A percentile compares a stretch with the other conserved stretches of the same genome.
phyloP scores from a whole-genome alignment of 108 stramenopile genomes.

The Skeletonema tropicum region DNA sequence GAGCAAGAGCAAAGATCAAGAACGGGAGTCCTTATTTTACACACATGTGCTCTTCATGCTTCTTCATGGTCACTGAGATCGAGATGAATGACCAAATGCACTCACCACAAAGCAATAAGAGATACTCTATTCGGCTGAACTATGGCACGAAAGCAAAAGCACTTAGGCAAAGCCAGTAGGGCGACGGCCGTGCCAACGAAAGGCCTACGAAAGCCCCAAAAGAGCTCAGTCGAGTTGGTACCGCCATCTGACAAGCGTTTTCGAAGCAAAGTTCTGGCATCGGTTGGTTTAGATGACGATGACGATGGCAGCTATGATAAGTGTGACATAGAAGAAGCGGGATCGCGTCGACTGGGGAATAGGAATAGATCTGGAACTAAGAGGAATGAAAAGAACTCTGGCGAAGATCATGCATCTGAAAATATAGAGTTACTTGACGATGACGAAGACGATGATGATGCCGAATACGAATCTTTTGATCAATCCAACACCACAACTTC shows the following conservation, averaged over 20 bases:
- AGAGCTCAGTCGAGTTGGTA: not conserved
- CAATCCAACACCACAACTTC: not conserved
- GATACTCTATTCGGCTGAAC: no score
- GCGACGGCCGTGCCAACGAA: not conserved
- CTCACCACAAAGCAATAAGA: no score
- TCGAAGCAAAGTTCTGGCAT: slow-evolving; percentile 15
- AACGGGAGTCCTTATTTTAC: no score
- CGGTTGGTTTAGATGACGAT: slow-evolving; percentile 22
- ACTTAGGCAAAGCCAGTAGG: not conserved
- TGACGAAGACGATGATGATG: slow-evolving; percentile 12
- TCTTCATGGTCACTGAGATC: no score
- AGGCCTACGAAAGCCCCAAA: not conserved
- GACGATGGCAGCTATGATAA: slow-evolving; percentile 1
- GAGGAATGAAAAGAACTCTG: not conserved
- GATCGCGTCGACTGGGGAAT: not conserved
- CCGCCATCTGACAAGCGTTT: slow-evolving; percentile 3
- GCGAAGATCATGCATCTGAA: not conserved
- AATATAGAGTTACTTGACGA: slow-evolving; percentile 17
- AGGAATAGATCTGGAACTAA: not conserved
- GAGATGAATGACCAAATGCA: no score
- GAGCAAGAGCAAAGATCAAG: no score
- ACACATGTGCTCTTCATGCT: no score
- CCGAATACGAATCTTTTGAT: slow-evolving; percentile 1
- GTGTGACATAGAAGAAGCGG: slow-evolving; percentile 5
- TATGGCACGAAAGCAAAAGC: not conserved